Base-by-base conservation (phyloP, 225 moss, liverwort and hornwort species). In the Neckera pumila region DNA sequence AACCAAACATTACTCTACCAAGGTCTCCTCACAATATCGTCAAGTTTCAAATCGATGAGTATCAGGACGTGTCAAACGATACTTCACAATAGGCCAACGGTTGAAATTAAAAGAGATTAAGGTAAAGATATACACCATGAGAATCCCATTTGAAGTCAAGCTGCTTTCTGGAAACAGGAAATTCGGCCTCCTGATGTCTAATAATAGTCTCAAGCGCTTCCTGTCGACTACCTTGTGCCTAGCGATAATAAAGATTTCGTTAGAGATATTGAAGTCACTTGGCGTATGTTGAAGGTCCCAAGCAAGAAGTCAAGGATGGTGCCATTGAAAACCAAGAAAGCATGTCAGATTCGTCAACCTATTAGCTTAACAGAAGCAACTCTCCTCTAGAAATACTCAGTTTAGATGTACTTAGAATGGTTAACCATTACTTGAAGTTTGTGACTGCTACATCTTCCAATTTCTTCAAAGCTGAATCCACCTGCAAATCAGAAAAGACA, bases 141-240 rank as follows among this genome's bases (percentile, higher is more conserved):
- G 90, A 71, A 93, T 92, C 57, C 97, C 93, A 77, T 93, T 94
- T 76, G 90, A 91, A 80, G 87, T 94, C 88, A 90, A 86, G 87
- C 91, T 93, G 90, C 90, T 94, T 86, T 93, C 96, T 33, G 98
- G 97, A 92, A 98, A 95, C 82, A 98, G 89, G 90, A 98, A 95
- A 86, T 92, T 95, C 63, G 98, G 95, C 87, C 91, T 94, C 69
- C 95, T 94, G 79, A 97, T 90, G 84, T 95, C 96, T 62, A 98
- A 61, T 85, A 91, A 92, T 85, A 96, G 91, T 75, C 91, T 91
- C 63, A 97, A 90, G 85, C 92, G 93, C 85, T 95, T 97, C 88
- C 93, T 93, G 86, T 91, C 95, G 83, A 93, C 91, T 90, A 94
- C 90, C 81, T 92, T 90, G 86, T 92, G 90, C 76, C 94, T 92